Conservation (phyloP, 2,329 filamentous ascomycete species). For the Sarocladium strictum region DNA sequence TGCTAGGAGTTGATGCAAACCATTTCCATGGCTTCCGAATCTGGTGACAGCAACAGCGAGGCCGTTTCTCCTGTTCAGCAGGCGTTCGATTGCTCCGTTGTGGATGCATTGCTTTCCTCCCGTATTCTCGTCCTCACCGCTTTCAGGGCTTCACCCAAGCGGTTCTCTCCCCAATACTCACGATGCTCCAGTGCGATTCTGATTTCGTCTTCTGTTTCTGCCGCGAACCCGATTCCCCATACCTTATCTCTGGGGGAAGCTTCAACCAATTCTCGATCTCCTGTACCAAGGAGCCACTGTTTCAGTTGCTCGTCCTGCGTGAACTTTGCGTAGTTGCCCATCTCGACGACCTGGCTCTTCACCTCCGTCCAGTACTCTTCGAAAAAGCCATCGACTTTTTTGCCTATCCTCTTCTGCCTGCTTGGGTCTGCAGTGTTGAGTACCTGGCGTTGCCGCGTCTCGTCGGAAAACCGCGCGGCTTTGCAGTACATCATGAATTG, state of each 20-base stretch:
- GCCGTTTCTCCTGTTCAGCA: no score
- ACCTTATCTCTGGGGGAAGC: conserved; percentile 24
- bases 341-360: conserved; percentile 24
- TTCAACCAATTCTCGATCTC: conserved; percentile 24
- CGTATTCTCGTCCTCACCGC: background rate
- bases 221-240: conserved; percentile 27
- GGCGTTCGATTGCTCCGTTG: background rate
- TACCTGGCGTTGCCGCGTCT: conserved; percentile 15
- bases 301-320: conserved; percentile 21
- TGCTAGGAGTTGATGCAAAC: no score
- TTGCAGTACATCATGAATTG: conserved; percentile 39
- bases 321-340: conserved; percentile 28
- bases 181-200: conserved; percentile 21
- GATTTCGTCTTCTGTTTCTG: conserved; percentile 11
- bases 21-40: no score
- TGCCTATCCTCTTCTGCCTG: conserved; percentile 24
- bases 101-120: background rate
- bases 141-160: conserved; percentile 25
- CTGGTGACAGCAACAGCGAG: no score
- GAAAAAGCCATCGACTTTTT: conserved; percentile 20
- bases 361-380: conserved; percentile 23
- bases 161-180: conserved; percentile 25
- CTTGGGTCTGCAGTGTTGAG: conserved; percentile 20
- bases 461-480: conserved; percentile 28
- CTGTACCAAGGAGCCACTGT: conserved; percentile 23